Percentiles rank a stretch among this genome's conserved stretches.
Conservation (phyloP, 495 filamentous ascomycete genomes). For the Hypomontagnella submonticulosa region DNA sequence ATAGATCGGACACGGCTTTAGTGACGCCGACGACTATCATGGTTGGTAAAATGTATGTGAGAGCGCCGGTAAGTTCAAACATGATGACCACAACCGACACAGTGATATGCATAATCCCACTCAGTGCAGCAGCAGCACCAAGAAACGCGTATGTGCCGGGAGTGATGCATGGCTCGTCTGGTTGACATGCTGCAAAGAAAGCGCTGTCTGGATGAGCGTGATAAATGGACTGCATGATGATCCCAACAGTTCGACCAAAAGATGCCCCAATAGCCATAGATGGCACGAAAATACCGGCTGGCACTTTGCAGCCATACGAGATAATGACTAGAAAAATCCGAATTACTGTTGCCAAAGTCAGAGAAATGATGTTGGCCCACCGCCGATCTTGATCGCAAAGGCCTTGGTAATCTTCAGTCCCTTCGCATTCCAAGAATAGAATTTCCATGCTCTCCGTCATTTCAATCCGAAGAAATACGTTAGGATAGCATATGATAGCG, state of each 20-base stretch:
- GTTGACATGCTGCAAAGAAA: conserved; percentile 88
- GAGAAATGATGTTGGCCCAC: conserved; percentile 81
- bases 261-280: conserved; percentile 98
- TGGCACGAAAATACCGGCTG: conserved; percentile 95
- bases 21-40: conserved; percentile 99
- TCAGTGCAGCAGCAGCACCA: conserved; percentile 92
- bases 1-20: conserved; percentile 90
- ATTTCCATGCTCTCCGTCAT: conserved; percentile 99
- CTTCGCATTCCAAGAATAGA: conserved; percentile 94
- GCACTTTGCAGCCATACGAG: conserved; percentile 97
- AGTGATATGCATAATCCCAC: conserved; percentile 97
- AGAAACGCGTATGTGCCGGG: conserved; percentile 96
- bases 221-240: conserved; percentile 89
- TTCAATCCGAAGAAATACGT: conserved; percentile 94
- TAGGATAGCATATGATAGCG: conserved; percentile 93
- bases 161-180: conserved; percentile 95
- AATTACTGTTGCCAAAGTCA: conserved; percentile 82
- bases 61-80: conserved; percentile 95
- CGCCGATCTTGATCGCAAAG: conserved; percentile 85
- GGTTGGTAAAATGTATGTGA: conserved; percentile 95
- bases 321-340: conserved; percentile 90
- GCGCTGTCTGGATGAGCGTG: conserved; percentile 81
- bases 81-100: conserved; percentile 98
- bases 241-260: conserved; percentile 93
- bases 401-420: conserved; percentile 88